These are phyloP conservation scores for Inga laurina DNA, from an alignment of 306 rosid genomes.

Conservation along the genomic window DNA sequence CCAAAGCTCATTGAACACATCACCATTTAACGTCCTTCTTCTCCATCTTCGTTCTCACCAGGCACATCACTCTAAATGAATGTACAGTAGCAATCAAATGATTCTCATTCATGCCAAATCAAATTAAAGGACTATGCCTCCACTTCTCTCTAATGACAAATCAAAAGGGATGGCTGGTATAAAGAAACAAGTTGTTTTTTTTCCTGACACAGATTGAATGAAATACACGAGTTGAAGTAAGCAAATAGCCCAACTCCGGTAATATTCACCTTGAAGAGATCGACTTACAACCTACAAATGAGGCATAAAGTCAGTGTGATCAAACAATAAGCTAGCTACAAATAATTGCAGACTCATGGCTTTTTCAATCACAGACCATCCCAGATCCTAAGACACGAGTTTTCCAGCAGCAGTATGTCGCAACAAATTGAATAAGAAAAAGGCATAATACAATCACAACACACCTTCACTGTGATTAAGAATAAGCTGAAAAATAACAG, in stretches of 20 bases:
- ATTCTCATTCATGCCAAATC: too few relatives aligned
- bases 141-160: too few relatives aligned
- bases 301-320: slow-evolving; percentile 51
- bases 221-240: neutral
- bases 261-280: slow-evolving; percentile 52
- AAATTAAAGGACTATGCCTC: too few relatives aligned
- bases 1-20: too few relatives aligned
- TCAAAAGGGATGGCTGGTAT: too few relatives aligned
- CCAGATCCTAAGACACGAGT: slow-evolving; percentile 52
- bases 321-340: slow-evolving; percentile 64
- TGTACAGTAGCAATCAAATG: too few relatives aligned
- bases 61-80: too few relatives aligned
- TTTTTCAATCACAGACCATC: slow-evolving; percentile 55
- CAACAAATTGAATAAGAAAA: neutral
- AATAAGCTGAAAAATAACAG: too few relatives aligned
- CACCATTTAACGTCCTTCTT: too few relatives aligned
- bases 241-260: neutral
- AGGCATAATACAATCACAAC: too few relatives aligned
- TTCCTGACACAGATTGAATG: neutral
- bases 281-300: slow-evolving; percentile 54
- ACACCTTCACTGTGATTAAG: too few relatives aligned
- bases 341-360: slow-evolving; percentile 55
- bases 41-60: too few relatives aligned
- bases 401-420: neutral
- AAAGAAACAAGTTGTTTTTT: neutral